Base-by-base conservation (phyloP, 129 eudicot species). In the Escallonia rubra region DNA sequence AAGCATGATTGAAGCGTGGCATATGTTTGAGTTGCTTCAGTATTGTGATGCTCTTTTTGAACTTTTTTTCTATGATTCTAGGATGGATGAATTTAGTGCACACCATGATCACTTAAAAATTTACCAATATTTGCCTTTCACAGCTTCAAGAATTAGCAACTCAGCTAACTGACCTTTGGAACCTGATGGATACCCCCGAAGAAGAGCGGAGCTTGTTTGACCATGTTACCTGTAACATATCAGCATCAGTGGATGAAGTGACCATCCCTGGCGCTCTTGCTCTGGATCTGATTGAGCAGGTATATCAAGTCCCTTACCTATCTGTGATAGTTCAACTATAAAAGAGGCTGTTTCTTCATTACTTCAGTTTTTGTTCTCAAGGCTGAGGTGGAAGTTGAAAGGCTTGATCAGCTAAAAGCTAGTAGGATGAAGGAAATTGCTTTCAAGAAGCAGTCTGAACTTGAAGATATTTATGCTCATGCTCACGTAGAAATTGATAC, bases 371-470 rank as follows among this genome's bases (percentile, higher is more conserved):
- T 45, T 57, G 0, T 70, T 70, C 23, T 62, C 10, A 72, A 94
- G 99, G 97, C 97, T 69, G 93, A 87, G 79, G 90, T 74, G 79
- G 99, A 94, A 76, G 99, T 85, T 74, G 88, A 83, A 70, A 85
- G 96, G 79, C 90, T 89, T 62, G 99, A 94, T 81, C 84, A 82
- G 73, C 82, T 94, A 3, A 94, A 94, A 78, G 84, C 87, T 72
- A 94, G 97, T 85, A 82, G 79, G 79, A 94, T 94, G 99, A 89
- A 94, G 82, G 99, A 89, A 78, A 94, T 94, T 49, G 90, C 97
- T 77, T 80, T 94, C 46, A 87, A 89, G 87, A 94, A 75, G 82
- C 97, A 94, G 76, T 73, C 81, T 54, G 99, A 94, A 77, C 97
- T 94, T 34, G 97, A 87, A 72, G 87, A 90, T 66, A 94, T 94